These are phyloP conservation scores for Sporothrix humicola DNA, from an alignment of 2,329 filamentous ascomycete species.

Conservation along the genomic window DNA sequence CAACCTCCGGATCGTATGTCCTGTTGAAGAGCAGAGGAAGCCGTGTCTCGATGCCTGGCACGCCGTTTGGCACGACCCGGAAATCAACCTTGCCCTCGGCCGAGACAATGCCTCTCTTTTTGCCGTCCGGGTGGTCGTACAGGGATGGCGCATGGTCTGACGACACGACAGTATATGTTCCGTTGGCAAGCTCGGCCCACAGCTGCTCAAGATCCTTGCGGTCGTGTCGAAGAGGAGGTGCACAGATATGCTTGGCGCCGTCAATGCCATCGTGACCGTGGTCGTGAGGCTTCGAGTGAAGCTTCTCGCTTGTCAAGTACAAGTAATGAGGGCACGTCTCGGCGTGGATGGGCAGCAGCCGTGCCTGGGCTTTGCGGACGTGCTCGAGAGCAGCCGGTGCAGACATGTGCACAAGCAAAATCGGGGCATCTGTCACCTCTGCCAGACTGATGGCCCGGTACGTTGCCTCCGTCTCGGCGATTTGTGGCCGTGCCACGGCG, in stretches of 20 bases:
- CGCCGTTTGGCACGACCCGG: slow-evolving; percentile 64
- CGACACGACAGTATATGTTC: slow-evolving; percentile 60
- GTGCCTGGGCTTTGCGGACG: slow-evolving; percentile 56
- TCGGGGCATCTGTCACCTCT: slow-evolving; percentile 56
- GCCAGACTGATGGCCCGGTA: slow-evolving; percentile 58
- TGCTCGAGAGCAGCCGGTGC: slow-evolving; percentile 54
- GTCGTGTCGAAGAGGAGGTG: slow-evolving; percentile 54
- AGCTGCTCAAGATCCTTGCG: slow-evolving; percentile 55
- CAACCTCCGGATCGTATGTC: slow-evolving; percentile 29
- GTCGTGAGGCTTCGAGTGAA: slow-evolving; percentile 43
- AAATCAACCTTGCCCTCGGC: slow-evolving; percentile 40
- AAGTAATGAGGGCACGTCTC: slow-evolving; percentile 66
- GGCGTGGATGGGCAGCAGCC: slow-evolving; percentile 58
- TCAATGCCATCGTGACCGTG: slow-evolving; percentile 29
- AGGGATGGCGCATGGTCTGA: slow-evolving; percentile 56
- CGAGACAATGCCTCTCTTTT: slow-evolving; percentile 37
- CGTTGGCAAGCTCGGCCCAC: slow-evolving; percentile 56
- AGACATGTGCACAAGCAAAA: slow-evolving; percentile 60
- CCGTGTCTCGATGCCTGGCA: slow-evolving; percentile 63
- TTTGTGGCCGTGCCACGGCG: slow-evolving; percentile 52
- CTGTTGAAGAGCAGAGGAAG: slow-evolving; percentile 54
- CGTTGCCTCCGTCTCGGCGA: slow-evolving; percentile 55
- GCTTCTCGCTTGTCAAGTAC: slow-evolving; percentile 53
- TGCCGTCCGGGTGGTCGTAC: slow-evolving; percentile 52
- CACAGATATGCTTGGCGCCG: slow-evolving; percentile 59